These are phyloP conservation scores for Hippophae gyantsensis DNA, from an alignment of 306 rosid species.

Conservation along the genomic window DNA sequence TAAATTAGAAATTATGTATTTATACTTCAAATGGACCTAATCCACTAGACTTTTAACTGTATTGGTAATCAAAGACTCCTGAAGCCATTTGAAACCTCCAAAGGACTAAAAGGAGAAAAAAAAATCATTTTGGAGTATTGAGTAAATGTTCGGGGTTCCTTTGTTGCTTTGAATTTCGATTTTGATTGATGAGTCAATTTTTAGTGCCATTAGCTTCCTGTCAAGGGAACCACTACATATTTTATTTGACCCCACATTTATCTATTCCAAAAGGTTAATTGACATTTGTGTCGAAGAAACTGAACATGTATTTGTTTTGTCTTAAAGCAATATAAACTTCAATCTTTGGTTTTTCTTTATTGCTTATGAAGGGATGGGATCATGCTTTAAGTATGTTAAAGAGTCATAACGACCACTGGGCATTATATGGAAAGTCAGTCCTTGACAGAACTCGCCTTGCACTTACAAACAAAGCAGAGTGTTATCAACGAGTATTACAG, in stretches of 20 bases:
- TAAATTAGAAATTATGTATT: not conserved
- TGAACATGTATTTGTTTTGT: conserved; percentile 3
- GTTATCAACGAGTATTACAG: conserved; percentile 67
- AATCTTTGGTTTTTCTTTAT: conserved; percentile 17
- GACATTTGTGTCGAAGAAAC: conserved; percentile 9
- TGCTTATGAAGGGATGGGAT: conserved; percentile 78
- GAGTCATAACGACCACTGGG: conserved; percentile 60
- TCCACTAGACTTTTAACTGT: not conserved
- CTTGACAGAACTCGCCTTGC: conserved; percentile 97
- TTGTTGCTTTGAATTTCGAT: not conserved
- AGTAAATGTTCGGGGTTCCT: not conserved
- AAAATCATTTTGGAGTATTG: too few relatives aligned
- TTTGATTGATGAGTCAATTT: not conserved
- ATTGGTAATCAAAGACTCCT: not conserved
- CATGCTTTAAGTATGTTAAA: conserved; percentile 56
- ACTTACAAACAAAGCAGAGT: conserved; percentile 78
- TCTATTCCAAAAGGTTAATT: conserved; percentile 7
- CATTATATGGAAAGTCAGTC: conserved; percentile 80
- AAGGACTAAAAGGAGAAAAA: too few relatives aligned
- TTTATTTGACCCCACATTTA: not conserved
- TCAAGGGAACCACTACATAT: not conserved
- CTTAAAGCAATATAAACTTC: conserved; percentile 9
- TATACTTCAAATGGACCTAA: conserved; percentile 1
- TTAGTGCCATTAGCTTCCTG: not conserved
- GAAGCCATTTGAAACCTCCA: too few relatives aligned